Evolutionary conservation across 192 early-diverging fungal species (phyloP).

Genomic region (Cladochytrium replicatum): DNA sequence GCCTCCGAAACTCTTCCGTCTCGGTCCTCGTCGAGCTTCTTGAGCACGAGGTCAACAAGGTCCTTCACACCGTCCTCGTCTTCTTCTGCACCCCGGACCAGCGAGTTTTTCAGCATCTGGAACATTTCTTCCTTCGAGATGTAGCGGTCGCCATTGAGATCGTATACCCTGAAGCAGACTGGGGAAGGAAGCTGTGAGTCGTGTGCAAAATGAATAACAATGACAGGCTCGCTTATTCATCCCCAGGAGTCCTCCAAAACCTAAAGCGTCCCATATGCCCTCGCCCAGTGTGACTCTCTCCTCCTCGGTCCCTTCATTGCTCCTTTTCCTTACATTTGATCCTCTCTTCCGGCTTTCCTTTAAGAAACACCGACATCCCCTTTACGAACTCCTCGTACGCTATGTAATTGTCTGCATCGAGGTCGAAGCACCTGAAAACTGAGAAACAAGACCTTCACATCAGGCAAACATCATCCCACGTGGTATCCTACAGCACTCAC

Average conservation of each 20-base stretch:
- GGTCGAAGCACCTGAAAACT: conserved; percentile 54
- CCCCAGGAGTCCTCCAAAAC: no score
- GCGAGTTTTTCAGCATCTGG: conserved; percentile 50
- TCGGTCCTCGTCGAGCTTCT: conserved; percentile 49
- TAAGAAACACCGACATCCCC: conserved; percentile 47
- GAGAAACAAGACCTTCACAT: not conserved
- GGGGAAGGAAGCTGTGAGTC: no score
- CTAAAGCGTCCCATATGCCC: no score
- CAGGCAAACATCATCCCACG: not conserved
- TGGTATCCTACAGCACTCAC: conserved; percentile 10
- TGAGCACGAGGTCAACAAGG: conserved; percentile 46
- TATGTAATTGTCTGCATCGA: conserved; percentile 54
- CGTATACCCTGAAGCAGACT: conserved; percentile 56
- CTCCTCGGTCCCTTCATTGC: no score
- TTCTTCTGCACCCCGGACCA: conserved; percentile 45
- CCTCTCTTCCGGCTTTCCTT: conserved; percentile 39
- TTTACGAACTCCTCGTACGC: conserved; percentile 45
- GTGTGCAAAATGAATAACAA: no score
- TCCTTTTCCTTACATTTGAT: conserved; percentile 41
- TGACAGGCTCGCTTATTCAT: no score
- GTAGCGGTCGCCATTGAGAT: conserved; percentile 51
- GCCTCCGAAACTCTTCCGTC: conserved; percentile 47
- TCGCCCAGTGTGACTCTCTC: no score
- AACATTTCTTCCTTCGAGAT: conserved; percentile 60
- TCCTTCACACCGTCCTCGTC: conserved; percentile 57